Conservation (phyloP, 1,139 yeast genomes). For the Geotrichum reessii region DNA sequence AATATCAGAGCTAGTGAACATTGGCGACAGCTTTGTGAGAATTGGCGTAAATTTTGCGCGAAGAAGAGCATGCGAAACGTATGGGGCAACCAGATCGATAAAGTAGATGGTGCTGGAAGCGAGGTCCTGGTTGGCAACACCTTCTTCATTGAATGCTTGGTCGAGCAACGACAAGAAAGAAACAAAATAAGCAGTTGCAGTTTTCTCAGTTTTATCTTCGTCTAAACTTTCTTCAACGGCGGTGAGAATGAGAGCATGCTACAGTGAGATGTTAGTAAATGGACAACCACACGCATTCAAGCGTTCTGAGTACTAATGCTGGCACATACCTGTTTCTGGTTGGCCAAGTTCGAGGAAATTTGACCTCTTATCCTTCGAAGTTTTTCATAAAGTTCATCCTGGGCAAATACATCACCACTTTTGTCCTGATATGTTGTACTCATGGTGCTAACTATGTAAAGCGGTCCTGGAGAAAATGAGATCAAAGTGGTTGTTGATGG, state of each 20-base stretch:
- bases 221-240: conserved; percentile 87
- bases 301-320: not conserved
- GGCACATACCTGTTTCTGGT: conserved; percentile 60
- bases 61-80: conserved; percentile 61
- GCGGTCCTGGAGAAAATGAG: not conserved
- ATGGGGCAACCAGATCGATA: conserved; percentile 73
- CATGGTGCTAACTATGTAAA: conserved; percentile 1
- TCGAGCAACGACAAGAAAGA: conserved; percentile 78
- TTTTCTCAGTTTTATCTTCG: conserved; percentile 57
- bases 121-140: conserved; percentile 51
- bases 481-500: not conserved
- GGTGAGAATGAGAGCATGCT: conserved; percentile 49
- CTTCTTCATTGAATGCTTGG: conserved; percentile 53
- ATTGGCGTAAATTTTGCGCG: conserved; percentile 71
- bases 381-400: conserved; percentile 50
- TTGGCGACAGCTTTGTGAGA: conserved; percentile 73
- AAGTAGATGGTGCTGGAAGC: conserved; percentile 78
- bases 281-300: conserved; percentile 41
- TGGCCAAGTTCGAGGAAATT: conserved; percentile 65
- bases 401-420: conserved; percentile 15
- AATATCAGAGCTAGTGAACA: conserved; percentile 60
- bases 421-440: conserved; percentile 13
- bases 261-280: not conserved
- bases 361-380: conserved; percentile 67
- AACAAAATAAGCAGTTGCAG: conserved; percentile 69